Percentiles rank a stretch among this genome's conserved stretches.
Evolutionary conservation across 352 stramenopile genomes (phyloP).

Genomic region (Globisporangium takayamanum): DNA sequence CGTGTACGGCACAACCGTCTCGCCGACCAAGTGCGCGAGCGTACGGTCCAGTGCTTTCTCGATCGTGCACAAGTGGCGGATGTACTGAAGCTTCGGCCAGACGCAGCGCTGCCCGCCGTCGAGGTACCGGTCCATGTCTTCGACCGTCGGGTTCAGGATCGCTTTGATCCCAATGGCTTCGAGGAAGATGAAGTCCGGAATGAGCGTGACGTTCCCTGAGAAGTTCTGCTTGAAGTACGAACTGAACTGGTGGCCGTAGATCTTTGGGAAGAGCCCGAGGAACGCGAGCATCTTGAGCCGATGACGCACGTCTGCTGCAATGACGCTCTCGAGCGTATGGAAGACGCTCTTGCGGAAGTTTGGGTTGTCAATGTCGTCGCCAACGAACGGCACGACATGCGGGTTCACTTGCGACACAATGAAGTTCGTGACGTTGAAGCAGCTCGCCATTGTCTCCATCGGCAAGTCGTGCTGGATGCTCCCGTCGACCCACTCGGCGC

Average conservation of each 20-base stretch:
- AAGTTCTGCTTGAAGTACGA: slow-evolving; percentile 92
- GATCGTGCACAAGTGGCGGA: slow-evolving; percentile 91
- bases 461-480: slow-evolving; percentile 89
- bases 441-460: slow-evolving; percentile 91
- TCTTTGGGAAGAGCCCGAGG: slow-evolving; percentile 82
- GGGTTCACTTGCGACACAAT: slow-evolving; percentile 89
- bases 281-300: slow-evolving; percentile 73
- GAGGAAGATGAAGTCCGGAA: slow-evolving; percentile 85
- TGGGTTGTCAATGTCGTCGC: slow-evolving; percentile 81
- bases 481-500: slow-evolving; percentile 91
- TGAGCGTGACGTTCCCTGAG: slow-evolving; percentile 94
- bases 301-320: slow-evolving; percentile 54
- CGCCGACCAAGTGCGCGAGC: slow-evolving; percentile 25
- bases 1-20: slow-evolving; percentile 21
- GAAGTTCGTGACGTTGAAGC: slow-evolving; percentile 93
- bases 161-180: slow-evolving; percentile 77
- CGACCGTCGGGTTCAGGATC: slow-evolving; percentile 72
- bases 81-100: slow-evolving; percentile 91
- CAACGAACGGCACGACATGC: slow-evolving; percentile 89
- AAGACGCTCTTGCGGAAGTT: slow-evolving; percentile 58
- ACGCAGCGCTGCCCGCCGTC: slow-evolving; percentile 85
- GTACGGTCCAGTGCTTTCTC: slow-evolving; percentile 65
- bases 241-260: slow-evolving; percentile 75
- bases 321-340: slow-evolving; percentile 81
- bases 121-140: slow-evolving; percentile 74